Percentiles rank a stretch among this genome's conserved stretches.
Conservation (phyloP, 2,329 filamentous ascomycete genomes). For the Aureobasidium namibiae region DNA sequence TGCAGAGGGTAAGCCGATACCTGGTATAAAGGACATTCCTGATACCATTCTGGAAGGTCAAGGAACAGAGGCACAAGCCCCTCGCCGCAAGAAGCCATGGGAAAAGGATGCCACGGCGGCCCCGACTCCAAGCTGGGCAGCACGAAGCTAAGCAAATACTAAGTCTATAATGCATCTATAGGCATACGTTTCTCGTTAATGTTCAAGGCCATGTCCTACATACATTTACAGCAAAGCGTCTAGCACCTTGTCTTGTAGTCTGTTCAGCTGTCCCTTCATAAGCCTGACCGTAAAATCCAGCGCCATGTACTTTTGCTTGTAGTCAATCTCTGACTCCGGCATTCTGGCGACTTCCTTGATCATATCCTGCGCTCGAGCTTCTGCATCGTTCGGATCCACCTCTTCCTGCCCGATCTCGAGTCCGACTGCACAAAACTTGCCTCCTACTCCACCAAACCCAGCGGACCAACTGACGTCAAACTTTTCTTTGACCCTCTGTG, state of each 20-base stretch:
- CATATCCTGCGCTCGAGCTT: slow-evolving; percentile 17
- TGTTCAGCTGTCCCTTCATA: slow-evolving; percentile 25
- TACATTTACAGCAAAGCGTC: slow-evolving; percentile 16
- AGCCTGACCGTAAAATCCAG: slow-evolving; percentile 25
- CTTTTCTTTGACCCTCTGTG: slow-evolving; percentile 29
- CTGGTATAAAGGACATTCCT: slow-evolving; percentile 81
- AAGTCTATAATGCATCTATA: neutral
- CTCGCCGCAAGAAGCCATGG: slow-evolving; percentile 66
- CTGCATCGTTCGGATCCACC: slow-evolving; percentile 14
- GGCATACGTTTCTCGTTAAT: neutral
- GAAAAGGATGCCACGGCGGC: slow-evolving; percentile 47
- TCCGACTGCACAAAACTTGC: slow-evolving; percentile 36
- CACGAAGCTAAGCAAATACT: neutral
- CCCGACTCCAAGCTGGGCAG: slow-evolving; percentile 9
- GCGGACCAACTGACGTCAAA: slow-evolving; percentile 39
- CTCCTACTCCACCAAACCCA: slow-evolving; percentile 33
- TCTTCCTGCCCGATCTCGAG: slow-evolving; percentile 20
- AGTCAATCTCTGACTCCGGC: slow-evolving; percentile 18
- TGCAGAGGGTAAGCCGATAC: slow-evolving; percentile 71
- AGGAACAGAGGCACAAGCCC: slow-evolving; percentile 47
- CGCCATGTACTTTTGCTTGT: slow-evolving; percentile 23
- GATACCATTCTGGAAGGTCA: slow-evolving; percentile 66
- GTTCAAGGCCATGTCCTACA: neutral
- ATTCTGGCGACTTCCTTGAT: slow-evolving; percentile 17
- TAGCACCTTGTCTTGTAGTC: slow-evolving; percentile 24